Base-by-base conservation (phyloP, 2,329 filamentous ascomycete genomes). In the Verticillium nonalfalfae region DNA sequence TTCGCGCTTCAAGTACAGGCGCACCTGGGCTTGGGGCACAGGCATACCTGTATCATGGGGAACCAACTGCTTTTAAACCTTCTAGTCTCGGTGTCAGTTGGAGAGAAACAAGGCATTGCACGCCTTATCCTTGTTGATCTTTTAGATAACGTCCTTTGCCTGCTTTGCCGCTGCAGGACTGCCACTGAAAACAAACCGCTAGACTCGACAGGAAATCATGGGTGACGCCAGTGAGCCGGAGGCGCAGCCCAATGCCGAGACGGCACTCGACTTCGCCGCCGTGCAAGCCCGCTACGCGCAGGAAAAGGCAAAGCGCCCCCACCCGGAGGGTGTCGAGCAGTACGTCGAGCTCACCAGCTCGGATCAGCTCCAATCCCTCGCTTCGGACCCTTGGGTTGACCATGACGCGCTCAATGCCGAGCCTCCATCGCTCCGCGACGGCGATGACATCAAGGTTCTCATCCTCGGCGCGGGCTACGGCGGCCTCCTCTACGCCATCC, bases 401-500 rank as follows among this genome's bases (percentile, higher is more conserved):
- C 70, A 74, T 40, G 70, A 67, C 0, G 66, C 68, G 0, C 66
- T 74, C 7, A 74, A 74, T 56, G 65, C 66, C 1, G 64, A 61
- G 13, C 18, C 58, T 3, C 62, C 66, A 0, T 60, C 63, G 1
- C 65, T 75, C 55, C 60, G 60, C 11, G 65, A 74, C 36, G 71
- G 71, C 33, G 68, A 67, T 34, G 64, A 60, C 4, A 63, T 68
- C 63, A 70, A 72, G 58, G 66, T 72, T 57, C 36, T 76, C 18
- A 67, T 76, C 21, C 65, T 76, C 1, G 75, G 76, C 1, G 72
- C 70, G 1, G 76, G 76, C 0, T 75, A 69, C 54, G 71, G 70
- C 7, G 75, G 72, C 0, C 64, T 77, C 0, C 64, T 75, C 1
- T 71, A 65, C n/a, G 73, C 72, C 1, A 66, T 69, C 2, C 66